Base-by-base conservation (phyloP, 192 early-diverging fungal genomes). In the Entomortierella beljakovae region DNA sequence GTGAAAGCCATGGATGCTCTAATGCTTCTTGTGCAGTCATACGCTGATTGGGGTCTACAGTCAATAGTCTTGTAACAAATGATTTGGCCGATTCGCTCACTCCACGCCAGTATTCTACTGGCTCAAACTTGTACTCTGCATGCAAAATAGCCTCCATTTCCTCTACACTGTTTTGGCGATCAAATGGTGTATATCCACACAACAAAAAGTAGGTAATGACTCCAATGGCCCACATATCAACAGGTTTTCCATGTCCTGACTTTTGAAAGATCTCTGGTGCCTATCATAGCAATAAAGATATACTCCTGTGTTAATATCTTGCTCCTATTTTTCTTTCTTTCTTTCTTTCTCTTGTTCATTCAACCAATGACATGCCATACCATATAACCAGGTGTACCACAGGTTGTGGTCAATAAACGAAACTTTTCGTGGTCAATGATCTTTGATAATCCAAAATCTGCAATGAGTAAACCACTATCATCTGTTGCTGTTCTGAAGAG, bases 301-400 rank as follows among this genome's bases (percentile, higher is more conserved):
- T 29, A 18, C 16, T 29, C 46, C 37, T 62, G 22, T n/a, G 23
- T 7, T 51, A 18, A 51, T n/a, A n/a, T n/a, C n/a, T n/a, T n/a
- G n/a, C n/a, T n/a, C n/a, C n/a, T n/a, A n/a, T n/a, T n/a, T n/a
- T n/a, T n/a, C n/a, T n/a, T n/a, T n/a, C n/a, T n/a, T n/a, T n/a
- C n/a, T n/a, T n/a, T n/a, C n/a, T n/a, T n/a, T n/a, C n/a, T n/a
- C n/a, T n/a, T n/a, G n/a, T n/a, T n/a, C n/a, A n/a, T n/a, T n/a
- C n/a, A n/a, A n/a, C n/a, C n/a, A 18, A 53, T 26, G 18, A 53
- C 6, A 1, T 26, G 2, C 10, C 61, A 42, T 85, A 85, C 90
- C 91, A 94, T 94, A 55, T 93, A 95, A 55, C 93, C 92, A 15
- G 89, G 90, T 5, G 94, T 95, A 25, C 94, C 94, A 63, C 94